Base-by-base conservation (phyloP, 2,329 filamentous ascomycete species). In the Orbilia javanica region DNA sequence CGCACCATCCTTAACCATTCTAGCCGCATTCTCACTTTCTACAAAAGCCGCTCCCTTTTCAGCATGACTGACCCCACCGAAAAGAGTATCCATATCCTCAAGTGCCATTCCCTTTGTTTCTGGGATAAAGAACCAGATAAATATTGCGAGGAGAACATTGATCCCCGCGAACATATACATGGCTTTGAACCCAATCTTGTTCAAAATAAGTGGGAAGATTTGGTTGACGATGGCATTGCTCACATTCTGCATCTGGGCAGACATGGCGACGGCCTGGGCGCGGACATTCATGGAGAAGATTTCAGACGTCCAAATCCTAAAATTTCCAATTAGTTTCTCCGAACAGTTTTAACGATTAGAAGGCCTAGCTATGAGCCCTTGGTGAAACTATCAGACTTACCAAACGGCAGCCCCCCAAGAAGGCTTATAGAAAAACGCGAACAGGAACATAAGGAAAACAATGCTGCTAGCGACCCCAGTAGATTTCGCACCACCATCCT, bases 271-370 rank as follows among this genome's bases (percentile, higher is more conserved):
- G 39, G 90, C 90, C 82, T 92, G 90, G 4, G 90, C 89, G 73
- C 90, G 89, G n/a, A 92, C 88, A 83, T 92, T 92, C 88, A 91
- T 90, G 67, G 87, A 89, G 85, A 92, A 92, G 75, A 92, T 86
- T 80, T 92, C 90, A 1, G 89, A 87, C 0, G 90, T 92, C 88
- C 88, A 91, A 82, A 92, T 91, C 90, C 90, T 72, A 42, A 13
- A 63, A 8, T 11, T 27, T 0, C 13, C 5, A 29, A 50, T 29
- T 6, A 10, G 25, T 69, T 25, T 34, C 18, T 31, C 55, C 4
- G n/a, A 44, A 42, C 29, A 13, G 20, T 4, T 0, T 88, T 90
- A 1, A n/a, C n/a, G n/a, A n/a, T n/a, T n/a, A n/a, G 89, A 44
- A 27, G 4, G 13, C 10, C 18, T 2, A 8, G 22, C 25, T 1